Base-by-base conservation (phyloP, 768 basidiomycete species). In the Tylopilus felleus region DNA sequence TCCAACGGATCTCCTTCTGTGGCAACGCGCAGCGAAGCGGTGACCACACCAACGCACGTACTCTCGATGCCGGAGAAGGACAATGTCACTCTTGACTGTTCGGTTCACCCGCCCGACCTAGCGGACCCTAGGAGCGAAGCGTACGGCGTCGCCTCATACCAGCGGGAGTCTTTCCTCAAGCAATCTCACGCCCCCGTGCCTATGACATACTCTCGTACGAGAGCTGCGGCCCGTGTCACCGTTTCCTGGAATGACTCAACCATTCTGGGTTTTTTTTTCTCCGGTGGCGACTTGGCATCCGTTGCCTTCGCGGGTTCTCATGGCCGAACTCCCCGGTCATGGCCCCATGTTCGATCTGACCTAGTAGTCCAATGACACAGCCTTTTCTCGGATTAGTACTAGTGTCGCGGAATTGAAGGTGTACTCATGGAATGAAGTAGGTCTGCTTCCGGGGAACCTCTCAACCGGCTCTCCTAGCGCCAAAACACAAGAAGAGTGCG, bases 231-330 rank as follows among this genome's bases (percentile, higher is more conserved):
- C 41, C 33, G 43, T 41, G 27, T 48, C 48, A 31, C 55, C 43
- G 31, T 52, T 56, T 60, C 64, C 46, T 60, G 19, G 16, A 8
- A 51, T 36, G 47, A 53, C 54, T 52, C 47, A 62, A 10, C 50
- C 35, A 22, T 50, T 40, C 42, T 22, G 46, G 52, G 47, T 47
- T 53, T 59, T 53, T 52, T 33, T 27, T 25, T 40, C 14, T 52
- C 52, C 31, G 47, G 62, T 66, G 62, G 56, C 54, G 33, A 38
- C 28, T 51, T 56, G 40, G n/a, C 25, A 17, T 45, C 60, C 56
- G 47, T 31, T 49, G 40, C 43, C 52, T 49, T 55, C 56, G 58
- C 44, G 29, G 38, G 45, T 64, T 54, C 56, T 50, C 29, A 40
- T 47, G 12, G 3, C 63, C 54, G 52, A 50, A 45, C 43, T 57